A percentile compares a stretch with the other conserved stretches of the same genome.
Conservation (phyloP, 768 basidiomycete species). For the Clitopilus passeckerianus region DNA sequence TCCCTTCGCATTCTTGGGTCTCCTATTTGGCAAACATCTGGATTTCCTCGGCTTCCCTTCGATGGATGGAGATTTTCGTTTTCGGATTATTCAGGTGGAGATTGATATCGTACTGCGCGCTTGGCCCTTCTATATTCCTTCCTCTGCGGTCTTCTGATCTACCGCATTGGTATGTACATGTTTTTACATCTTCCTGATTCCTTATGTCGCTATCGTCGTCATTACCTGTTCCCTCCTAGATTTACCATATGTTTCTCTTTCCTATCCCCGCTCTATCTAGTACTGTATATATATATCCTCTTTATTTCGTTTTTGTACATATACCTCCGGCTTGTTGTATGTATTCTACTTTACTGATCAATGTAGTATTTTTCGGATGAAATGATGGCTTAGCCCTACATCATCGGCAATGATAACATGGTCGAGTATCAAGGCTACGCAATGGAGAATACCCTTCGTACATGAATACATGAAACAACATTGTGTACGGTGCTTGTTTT, state of each 20-base stretch:
- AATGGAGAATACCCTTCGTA: too few species aligned
- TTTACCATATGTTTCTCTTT: neutral
- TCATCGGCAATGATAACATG: too few species aligned
- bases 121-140: neutral
- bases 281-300: neutral
- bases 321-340: neutral
- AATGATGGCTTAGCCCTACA: neutral
- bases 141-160: neutral
- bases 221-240: neutral
- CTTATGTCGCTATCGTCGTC: neutral
- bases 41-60: neutral
- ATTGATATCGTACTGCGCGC: neutral
- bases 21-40: neutral
- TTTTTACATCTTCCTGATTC: neutral
- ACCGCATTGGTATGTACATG: neutral
- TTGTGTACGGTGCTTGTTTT: too few species aligned
- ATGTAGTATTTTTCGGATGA: neutral
- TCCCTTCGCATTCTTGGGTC: neutral
- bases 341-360: neutral
- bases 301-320: neutral
- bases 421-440: too few species aligned
- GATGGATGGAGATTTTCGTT: neutral
- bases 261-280: neutral
- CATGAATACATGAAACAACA: too few species aligned
- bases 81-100: neutral